Evolutionary conservation across 2,329 filamentous ascomycete genomes (phyloP).

Genomic region (Fusarium paranaense): DNA sequence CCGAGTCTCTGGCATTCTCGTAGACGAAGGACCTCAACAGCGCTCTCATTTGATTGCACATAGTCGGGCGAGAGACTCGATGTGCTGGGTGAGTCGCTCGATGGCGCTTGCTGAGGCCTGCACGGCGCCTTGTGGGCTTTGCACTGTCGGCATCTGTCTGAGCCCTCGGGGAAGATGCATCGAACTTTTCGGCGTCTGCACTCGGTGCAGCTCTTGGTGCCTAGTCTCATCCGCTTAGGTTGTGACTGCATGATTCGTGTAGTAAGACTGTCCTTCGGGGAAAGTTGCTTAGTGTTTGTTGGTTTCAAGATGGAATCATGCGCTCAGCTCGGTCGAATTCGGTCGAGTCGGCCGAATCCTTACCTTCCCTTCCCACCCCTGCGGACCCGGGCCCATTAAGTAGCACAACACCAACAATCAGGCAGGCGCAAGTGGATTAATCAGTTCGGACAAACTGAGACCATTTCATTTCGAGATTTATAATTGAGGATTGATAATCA

Average conservation of each 20-base stretch:
- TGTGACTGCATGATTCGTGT: not conserved
- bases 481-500: not conserved
- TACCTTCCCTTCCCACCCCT: not conserved
- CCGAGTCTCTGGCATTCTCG: not conserved
- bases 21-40: not conserved
- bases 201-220: slow-evolving; percentile 52
- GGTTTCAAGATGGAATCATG: not conserved
- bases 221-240: slow-evolving; percentile 46
- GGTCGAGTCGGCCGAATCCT: not conserved
- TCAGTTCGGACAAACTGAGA: not conserved
- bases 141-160: slow-evolving; percentile 57
- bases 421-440: not conserved
- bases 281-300: not conserved
- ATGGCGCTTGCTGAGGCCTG: slow-evolving; percentile 53
- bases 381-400: not conserved
- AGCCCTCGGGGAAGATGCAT: slow-evolving; percentile 56
- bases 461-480: not conserved
- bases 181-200: slow-evolving; percentile 63
- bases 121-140: slow-evolving; percentile 57
- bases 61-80: not conserved
- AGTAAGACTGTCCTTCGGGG: not conserved
- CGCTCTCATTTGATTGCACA: not conserved
- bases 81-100: not conserved
- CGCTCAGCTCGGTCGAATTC: not conserved
- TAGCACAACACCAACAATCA: not conserved